These are phyloP conservation scores for Coemansia sp. DNA, from an alignment of 192 early-diverging fungal genomes.

Conservation along the genomic window DNA sequence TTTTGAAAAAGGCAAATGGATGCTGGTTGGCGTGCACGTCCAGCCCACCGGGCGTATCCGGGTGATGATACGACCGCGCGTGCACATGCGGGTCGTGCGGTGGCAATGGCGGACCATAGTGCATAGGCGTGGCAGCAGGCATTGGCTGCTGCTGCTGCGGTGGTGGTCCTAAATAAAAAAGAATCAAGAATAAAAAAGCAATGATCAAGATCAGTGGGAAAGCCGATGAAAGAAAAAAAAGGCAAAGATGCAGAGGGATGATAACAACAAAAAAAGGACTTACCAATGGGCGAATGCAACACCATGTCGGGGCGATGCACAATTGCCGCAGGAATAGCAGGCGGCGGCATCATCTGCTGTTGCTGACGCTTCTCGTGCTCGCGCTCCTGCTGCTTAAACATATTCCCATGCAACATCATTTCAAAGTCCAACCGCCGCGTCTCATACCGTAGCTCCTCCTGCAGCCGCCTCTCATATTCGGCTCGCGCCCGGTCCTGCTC, in stretches of 20 bases:
- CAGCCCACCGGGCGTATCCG: constrained; percentile 53
- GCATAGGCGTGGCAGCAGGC: constrained; percentile 4
- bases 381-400: constrained; percentile 46
- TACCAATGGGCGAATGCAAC: constrained; percentile 52
- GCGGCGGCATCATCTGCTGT: constrained; percentile 20
- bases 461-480: constrained; percentile 47
- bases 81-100: constrained; percentile 13
- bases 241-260: not conserved
- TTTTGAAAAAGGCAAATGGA: constrained; percentile 57
- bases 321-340: constrained; percentile 11
- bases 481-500: constrained; percentile 50
- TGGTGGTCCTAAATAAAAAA: constrained; percentile 5
- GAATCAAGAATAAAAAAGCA: not conserved
- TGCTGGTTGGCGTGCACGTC: constrained; percentile 29
- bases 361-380: constrained; percentile 30
- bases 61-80: constrained; percentile 51
- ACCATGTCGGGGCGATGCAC: constrained; percentile 35
- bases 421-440: constrained; percentile 53
- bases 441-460: constrained; percentile 53
- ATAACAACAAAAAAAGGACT: constrained; percentile 8
- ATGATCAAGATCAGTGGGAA: not conserved
- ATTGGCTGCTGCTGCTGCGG: constrained; percentile 20
- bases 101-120: constrained; percentile 6
- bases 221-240: not conserved
- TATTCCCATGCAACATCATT: constrained; percentile 49